phyloP scores from a whole-genome alignment of 1,284 basidiomycete species.

The Ustilago shanxiensis region DNA sequence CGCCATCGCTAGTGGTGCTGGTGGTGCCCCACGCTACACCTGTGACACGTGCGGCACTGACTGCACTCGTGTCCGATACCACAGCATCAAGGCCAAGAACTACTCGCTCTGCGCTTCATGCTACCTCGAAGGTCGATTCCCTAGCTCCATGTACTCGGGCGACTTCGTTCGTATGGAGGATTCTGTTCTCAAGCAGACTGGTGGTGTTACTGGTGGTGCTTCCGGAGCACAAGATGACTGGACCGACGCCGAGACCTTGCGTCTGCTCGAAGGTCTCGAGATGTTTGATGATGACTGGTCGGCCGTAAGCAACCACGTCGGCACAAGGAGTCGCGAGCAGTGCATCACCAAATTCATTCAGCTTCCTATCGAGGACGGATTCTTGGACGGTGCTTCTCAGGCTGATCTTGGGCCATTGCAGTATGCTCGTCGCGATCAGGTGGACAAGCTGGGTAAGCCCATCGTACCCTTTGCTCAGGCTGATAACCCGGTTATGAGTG shows the following conservation, averaged over 20 bases:
- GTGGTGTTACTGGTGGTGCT: constrained; percentile 72
- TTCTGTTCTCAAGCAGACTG: constrained; percentile 71
- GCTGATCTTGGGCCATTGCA: constrained; percentile 80
- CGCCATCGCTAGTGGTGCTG: constrained; percentile 73
- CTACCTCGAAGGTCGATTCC: constrained; percentile 96
- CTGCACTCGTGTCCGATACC: constrained; percentile 88
- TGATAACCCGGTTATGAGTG: constrained; percentile 98
- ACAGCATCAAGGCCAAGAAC: constrained; percentile 87
- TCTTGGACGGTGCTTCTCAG: constrained; percentile 74
- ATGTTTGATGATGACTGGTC: constrained; percentile 99
- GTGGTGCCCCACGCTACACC: constrained; percentile 75
- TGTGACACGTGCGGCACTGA: constrained; percentile 96
- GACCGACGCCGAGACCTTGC: constrained; percentile 89
- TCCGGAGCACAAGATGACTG: constrained; percentile 79
- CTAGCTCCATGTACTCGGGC: constrained; percentile 93
- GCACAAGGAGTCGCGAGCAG: constrained; percentile 88
- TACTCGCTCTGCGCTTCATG: constrained; percentile 79
- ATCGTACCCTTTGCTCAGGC: constrained; percentile 85
- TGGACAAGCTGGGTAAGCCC: constrained; percentile 51
- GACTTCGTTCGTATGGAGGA: constrained; percentile 91
- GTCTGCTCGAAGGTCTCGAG: constrained; percentile 92
- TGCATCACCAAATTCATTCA: constrained; percentile 96
- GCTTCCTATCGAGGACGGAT: constrained; percentile 95
- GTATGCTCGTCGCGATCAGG: constrained; percentile 72
- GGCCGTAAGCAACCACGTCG: constrained; percentile 90